phyloP scores from a whole-genome alignment of 1,284 basidiomycete species.

The Irpex sp. region DNA sequence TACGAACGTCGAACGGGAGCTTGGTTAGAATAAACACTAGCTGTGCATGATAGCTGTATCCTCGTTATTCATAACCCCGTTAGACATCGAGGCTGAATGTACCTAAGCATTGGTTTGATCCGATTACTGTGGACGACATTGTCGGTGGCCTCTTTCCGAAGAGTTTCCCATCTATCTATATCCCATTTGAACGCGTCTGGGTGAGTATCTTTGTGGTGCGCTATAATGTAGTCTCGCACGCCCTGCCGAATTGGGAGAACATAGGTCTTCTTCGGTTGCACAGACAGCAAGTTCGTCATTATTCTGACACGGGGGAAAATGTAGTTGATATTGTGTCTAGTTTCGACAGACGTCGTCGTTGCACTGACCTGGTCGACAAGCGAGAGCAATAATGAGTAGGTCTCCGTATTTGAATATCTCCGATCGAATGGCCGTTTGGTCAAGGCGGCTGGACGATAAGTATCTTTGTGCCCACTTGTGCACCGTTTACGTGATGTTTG shows the following conservation, averaged over 20 bases:
- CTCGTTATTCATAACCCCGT: slow-evolving; percentile 17
- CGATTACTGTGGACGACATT: slow-evolving; percentile 58
- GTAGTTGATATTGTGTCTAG: neutral
- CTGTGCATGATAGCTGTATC: slow-evolving; percentile 82
- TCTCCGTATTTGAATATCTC: too few species aligned
- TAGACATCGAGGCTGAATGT: slow-evolving; percentile 20
- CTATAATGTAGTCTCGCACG: slow-evolving; percentile 67
- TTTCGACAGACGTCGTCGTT: neutral
- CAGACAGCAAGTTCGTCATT: slow-evolving; percentile 77
- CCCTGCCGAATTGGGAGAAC: slow-evolving; percentile 54
- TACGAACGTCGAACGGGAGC: slow-evolving; percentile 61
- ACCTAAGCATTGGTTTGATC: slow-evolving; percentile 47
- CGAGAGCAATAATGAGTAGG: too few species aligned
- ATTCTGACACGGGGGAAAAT: neutral
- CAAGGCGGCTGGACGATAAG: too few species aligned
- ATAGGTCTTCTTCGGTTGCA: slow-evolving; percentile 78
- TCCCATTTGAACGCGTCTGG: slow-evolving; percentile 88
- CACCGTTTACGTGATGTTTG: too few species aligned
- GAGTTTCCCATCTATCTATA: slow-evolving; percentile 64
- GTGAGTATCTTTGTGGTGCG: slow-evolving; percentile 70
- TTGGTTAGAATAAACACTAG: slow-evolving; percentile 76
- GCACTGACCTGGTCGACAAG: neutral
- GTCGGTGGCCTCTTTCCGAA: slow-evolving; percentile 63
- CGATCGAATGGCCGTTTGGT: too few species aligned
- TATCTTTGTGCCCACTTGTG: too few species aligned